Evolutionary conservation across 176 grass and related monocot species (phyloP), one percentile per base, ranked within the genome.

Genomic region (Triticum dicoccoides): DNA sequence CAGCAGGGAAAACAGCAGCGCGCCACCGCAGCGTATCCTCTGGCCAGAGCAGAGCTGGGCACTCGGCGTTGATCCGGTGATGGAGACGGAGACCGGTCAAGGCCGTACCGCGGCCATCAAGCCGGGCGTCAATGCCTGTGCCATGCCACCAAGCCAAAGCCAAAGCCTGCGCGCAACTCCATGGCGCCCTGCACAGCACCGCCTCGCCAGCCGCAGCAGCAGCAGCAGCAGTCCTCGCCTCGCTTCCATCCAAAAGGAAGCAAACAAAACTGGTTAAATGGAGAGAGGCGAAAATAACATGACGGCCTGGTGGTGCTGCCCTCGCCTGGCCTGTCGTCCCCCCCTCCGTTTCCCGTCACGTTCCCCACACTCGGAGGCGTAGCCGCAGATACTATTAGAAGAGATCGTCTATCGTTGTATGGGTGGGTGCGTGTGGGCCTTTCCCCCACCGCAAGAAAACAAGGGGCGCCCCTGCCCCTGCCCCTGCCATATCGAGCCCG

Each of bases 11-110:
- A 27, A 41, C 11, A 27, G 21, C 14, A 21, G 38, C 37, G 23
- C 18, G 9, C 4, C 78, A 29, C 12, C n/a, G 78, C 61, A 66
- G 62, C 61, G 39, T 42, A 64, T 21, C 79, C 62, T n/a, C 25
- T 2, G 10, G 17, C 18, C 64, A 34, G 51, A 24, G 76, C 29
- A 9, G 44, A 18, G 23, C 23, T 20, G 56, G 0, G 10, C 41
- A 73, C 39, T 9, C 52, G 68, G 61, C 45, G 72, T 24, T 18
- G 61, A 87, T 80, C 80, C 76, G 44, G 0, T 44, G 65, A 70
- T 6, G 82, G 42, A 45, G 42, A 45, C 12, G 41, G 79, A 87
- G 81, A 87, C 62, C 81, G 77, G 85, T 88, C 76, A 88, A 87
- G 56, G 11, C 80, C 84, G 89, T 83, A 83, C 80, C 24, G 24